Conservation (phyloP, 441 rosid genomes). For the Melastoma candidum region DNA sequence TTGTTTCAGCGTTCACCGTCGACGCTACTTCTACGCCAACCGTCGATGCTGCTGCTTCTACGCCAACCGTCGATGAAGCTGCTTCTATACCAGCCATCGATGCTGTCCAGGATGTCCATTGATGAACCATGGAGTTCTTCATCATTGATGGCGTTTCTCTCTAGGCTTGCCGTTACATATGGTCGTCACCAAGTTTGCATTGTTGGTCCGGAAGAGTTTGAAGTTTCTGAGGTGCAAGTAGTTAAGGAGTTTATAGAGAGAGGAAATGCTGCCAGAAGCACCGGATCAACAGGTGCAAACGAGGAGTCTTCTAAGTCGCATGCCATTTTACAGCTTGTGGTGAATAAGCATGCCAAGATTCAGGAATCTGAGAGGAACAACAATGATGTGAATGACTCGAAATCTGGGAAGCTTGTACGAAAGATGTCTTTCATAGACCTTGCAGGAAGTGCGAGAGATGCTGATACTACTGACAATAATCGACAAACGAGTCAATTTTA, state of each 20-base stretch:
- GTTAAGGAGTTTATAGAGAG: slow-evolving; percentile 90
- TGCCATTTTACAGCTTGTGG: slow-evolving; percentile 90
- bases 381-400: slow-evolving; percentile 68
- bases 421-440: slow-evolving; percentile 98
- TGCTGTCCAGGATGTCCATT: no score
- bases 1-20: no score
- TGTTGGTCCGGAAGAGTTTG: slow-evolving; percentile 95
- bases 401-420: slow-evolving; percentile 72
- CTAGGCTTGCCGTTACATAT: slow-evolving; percentile 11
- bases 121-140: no score
- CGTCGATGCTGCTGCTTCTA: no score
- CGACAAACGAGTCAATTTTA: slow-evolving; percentile 55
- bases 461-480: slow-evolving; percentile 97
- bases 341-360: slow-evolving; percentile 80
- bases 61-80: no score
- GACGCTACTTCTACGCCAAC: no score
- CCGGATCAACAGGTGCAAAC: slow-evolving; percentile 97
- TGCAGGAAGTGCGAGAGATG: slow-evolving; percentile 99
- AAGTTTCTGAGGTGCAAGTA: slow-evolving; percentile 85
- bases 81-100: no score
- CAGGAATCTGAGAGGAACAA: slow-evolving; percentile 70
- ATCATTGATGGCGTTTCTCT: no score
- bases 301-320: slow-evolving; percentile 99
- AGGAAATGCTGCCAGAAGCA: slow-evolving; percentile 93
- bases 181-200: slow-evolving; percentile 99